Conservation (phyloP, 1,139 yeast species). For the Keqinozyma sinolaborantium region DNA sequence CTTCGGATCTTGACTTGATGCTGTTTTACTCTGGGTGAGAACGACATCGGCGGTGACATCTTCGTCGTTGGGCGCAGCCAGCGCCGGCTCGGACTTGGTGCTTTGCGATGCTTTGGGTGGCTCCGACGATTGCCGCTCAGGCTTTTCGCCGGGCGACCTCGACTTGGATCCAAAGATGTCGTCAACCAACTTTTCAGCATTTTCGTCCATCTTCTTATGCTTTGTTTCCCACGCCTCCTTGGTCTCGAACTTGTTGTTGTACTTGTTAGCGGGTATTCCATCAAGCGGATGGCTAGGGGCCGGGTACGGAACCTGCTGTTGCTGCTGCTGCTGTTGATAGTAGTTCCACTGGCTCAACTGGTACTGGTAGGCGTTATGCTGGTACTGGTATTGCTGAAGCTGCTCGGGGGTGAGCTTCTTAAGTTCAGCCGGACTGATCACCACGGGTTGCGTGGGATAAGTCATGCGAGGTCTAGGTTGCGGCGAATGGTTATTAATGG, state of each 20-base stretch:
- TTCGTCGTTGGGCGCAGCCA: conserved; percentile 1
- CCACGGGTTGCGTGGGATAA: conserved; percentile 16
- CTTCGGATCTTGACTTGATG: background rate
- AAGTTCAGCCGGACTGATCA: conserved; percentile 14
- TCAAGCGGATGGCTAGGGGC: background rate
- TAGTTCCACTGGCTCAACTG: conserved; percentile 16
- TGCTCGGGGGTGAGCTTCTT: conserved; percentile 19
- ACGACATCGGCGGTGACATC: conserved; percentile 1
- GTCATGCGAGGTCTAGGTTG: conserved; percentile 1
- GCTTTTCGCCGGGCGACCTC: conserved; percentile 9
- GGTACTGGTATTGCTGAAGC: conserved; percentile 19
- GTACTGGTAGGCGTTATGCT: conserved; percentile 20
- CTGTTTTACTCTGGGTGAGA: background rate
- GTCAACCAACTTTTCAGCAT: conserved; percentile 39
- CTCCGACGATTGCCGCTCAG: conserved; percentile 4
- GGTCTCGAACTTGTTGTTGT: conserved; percentile 18
- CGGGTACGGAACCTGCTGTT: conserved; percentile 2
- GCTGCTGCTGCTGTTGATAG: conserved; percentile 7
- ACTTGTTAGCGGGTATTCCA: conserved; percentile 1
- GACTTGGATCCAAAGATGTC: conserved; percentile 30
- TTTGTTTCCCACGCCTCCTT: conserved; percentile 40
- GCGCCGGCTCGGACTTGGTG: conserved; percentile 11
- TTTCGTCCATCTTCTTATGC: conserved; percentile 15
- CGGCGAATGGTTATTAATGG: conserved; percentile 2
- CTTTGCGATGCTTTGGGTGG: conserved; percentile 13